phyloP scores from a whole-genome alignment of 768 basidiomycete species.

The Amanita muscaria region DNA sequence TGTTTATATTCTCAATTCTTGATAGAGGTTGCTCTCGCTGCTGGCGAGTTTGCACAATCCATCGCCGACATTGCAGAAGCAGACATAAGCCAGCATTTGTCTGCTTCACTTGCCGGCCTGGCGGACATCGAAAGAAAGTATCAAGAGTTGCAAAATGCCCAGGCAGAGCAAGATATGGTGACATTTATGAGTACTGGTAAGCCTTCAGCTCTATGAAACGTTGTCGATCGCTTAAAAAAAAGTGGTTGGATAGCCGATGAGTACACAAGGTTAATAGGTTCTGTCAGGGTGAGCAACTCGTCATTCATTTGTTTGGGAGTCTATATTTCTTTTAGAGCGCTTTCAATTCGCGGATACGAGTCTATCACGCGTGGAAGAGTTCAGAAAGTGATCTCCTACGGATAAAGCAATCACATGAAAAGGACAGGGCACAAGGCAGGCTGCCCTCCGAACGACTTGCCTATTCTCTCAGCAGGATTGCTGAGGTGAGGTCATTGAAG shows the following conservation, averaged over 20 bases:
- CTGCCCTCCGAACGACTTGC: constrained; percentile 62
- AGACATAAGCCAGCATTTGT: constrained; percentile 68
- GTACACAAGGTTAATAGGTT: constrained; percentile 85
- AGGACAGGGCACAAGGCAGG: constrained; percentile 68
- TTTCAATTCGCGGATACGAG: constrained; percentile 80
- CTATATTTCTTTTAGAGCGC: constrained; percentile 55
- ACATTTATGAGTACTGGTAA: constrained; percentile 72
- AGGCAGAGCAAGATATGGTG: constrained; percentile 76
- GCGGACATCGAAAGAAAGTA: constrained; percentile 68
- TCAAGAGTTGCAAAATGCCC: constrained; percentile 63
- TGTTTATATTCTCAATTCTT: neutral
- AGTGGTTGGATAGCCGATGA: constrained; percentile 54
- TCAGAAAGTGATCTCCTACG: constrained; percentile 69
- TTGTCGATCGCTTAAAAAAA: neutral
- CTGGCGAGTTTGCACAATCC: constrained; percentile 74
- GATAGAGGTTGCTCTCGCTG: constrained; percentile 58
- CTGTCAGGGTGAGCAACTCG: constrained; percentile 58
- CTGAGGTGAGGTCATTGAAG: constrained; percentile 49
- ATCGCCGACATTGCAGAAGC: constrained; percentile 63
- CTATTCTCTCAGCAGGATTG: constrained; percentile 69
- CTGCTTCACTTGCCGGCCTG: constrained; percentile 58
- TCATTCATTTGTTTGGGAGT: neutral
- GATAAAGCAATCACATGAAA: constrained; percentile 72
- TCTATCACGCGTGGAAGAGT: constrained; percentile 72
- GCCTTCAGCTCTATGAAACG: neutral